phyloP scores from a whole-genome alignment of 495 filamentous ascomycete species.

The Evernia prunastri region DNA sequence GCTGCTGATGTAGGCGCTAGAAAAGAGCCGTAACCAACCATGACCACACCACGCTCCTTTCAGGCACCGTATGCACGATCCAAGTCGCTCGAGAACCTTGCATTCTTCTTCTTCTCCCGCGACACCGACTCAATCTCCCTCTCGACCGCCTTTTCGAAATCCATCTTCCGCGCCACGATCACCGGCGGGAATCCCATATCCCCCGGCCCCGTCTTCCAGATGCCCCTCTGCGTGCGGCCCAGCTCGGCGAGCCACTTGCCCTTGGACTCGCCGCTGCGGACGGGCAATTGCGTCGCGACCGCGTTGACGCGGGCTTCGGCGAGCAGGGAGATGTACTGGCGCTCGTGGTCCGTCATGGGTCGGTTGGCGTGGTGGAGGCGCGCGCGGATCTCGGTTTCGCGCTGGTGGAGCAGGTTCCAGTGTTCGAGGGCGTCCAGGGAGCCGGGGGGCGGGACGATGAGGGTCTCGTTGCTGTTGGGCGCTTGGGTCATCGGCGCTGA shows the following conservation, averaged over 20 bases:
- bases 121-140: conserved; percentile 1
- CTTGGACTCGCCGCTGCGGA: conserved; percentile 4
- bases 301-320: conserved; percentile 9
- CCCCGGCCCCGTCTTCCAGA: conserved; percentile 3
- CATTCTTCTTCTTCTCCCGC: background rate
- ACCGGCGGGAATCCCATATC: background rate
- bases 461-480: background rate
- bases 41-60: background rate
- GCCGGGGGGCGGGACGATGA: conserved; percentile 2
- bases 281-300: background rate
- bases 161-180: conserved; percentile 5
- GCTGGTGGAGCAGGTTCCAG: conserved; percentile 9
- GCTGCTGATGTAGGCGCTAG: background rate
- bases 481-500: no score
- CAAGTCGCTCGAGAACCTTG: background rate
- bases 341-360: background rate
- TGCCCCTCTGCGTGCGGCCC: background rate
- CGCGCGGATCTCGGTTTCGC: background rate
- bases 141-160: conserved; percentile 5
- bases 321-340: conserved; percentile 3
- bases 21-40: background rate
- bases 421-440: conserved; percentile 7
- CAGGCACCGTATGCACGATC: background rate
- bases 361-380: background rate
- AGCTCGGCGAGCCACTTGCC: conserved; percentile 3